Conservation (phyloP, 2,329 filamentous ascomycete species). For the Fusarium temperatum region DNA sequence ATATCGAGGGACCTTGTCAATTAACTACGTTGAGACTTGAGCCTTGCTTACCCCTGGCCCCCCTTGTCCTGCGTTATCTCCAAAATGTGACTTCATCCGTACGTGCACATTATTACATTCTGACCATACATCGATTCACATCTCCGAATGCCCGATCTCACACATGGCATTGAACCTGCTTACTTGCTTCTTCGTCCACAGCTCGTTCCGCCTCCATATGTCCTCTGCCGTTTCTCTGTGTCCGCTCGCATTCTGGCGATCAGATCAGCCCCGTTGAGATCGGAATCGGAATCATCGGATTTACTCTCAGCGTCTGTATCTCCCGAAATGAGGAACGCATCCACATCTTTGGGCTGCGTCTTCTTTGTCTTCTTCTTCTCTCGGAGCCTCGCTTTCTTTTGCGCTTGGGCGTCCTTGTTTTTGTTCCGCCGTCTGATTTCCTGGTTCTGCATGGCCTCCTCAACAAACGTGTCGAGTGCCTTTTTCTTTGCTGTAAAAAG, state of each 20-base stretch:
- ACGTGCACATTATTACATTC: slow-evolving; percentile 9
- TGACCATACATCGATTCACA: neutral
- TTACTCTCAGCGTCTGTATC: slow-evolving; percentile 33
- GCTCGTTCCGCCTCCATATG: slow-evolving; percentile 21
- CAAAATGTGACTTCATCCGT: slow-evolving; percentile 16
- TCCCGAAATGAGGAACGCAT: slow-evolving; percentile 31
- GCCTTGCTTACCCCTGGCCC: neutral
- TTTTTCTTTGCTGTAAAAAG: slow-evolving; percentile 40
- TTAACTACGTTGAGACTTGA: neutral
- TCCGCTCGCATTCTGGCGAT: slow-evolving; percentile 25
- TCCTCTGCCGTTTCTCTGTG: slow-evolving; percentile 13
- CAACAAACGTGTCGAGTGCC: slow-evolving; percentile 32
- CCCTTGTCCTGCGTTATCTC: neutral
- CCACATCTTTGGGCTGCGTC: slow-evolving; percentile 17
- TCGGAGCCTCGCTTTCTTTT: neutral
- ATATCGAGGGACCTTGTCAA: slow-evolving; percentile 1
- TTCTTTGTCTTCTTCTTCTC: slow-evolving; percentile 6
- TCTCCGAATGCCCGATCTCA: neutral
- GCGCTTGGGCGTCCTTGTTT: neutral
- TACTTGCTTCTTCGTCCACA: slow-evolving; percentile 18
- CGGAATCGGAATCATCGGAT: slow-evolving; percentile 20
- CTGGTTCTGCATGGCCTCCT: slow-evolving; percentile 29
- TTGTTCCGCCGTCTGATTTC: neutral
- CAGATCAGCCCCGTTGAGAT: slow-evolving; percentile 8
- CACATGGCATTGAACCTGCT: neutral